phyloP scores from a whole-genome alignment of 2,329 filamentous ascomycete genomes.

The Neonectria neomacrospora region DNA sequence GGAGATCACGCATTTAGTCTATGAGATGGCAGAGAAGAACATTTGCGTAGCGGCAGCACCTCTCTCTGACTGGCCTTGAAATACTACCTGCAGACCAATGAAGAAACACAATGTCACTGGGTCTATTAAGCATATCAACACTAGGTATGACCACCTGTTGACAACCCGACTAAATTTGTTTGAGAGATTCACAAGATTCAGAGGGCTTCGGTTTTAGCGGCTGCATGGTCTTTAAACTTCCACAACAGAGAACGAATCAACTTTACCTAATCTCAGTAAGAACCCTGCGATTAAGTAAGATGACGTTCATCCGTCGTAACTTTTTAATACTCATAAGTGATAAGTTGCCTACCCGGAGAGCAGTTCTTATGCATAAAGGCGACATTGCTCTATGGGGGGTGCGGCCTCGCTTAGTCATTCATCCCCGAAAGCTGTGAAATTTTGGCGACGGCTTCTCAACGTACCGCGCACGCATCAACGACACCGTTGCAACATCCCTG shows the following conservation, averaged over 20 bases:
- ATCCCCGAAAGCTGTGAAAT: constrained; percentile 29
- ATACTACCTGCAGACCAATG: background rate
- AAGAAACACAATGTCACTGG: background rate
- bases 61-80: background rate
- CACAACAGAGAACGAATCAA: background rate
- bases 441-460: constrained; percentile 35
- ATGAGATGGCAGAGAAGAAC: background rate
- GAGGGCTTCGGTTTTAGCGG: background rate
- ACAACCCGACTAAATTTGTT: no score
- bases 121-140: background rate
- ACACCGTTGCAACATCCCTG: constrained; percentile 24
- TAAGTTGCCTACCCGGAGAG: background rate
- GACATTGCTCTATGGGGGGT: constrained; percentile 11
- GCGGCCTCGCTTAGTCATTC: constrained; percentile 36
- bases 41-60: background rate
- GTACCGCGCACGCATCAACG: constrained; percentile 20
- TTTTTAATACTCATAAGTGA: no score
- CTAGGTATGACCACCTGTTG: no score
- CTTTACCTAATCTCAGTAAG: background rate
- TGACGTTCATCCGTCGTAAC: background rate
- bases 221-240: background rate
- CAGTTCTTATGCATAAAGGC: constrained; percentile 28
- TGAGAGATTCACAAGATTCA: background rate
- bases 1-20: background rate
- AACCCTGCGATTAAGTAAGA: background rate